Conservation (phyloP, 495 filamentous ascomycete species). For the Trichocladium antarcticum region DNA sequence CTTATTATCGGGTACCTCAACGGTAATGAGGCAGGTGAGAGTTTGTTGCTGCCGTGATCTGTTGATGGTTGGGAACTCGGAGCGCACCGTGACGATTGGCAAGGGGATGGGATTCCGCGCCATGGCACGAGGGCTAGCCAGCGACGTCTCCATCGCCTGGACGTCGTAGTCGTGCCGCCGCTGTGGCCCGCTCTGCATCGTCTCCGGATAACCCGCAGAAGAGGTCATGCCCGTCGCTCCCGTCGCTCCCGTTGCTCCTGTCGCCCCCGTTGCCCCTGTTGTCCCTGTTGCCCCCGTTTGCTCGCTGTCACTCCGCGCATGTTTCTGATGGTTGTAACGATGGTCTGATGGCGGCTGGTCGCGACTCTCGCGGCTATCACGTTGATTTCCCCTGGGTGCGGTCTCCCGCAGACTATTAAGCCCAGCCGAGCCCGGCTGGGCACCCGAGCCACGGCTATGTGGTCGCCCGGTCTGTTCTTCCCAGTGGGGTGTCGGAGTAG, state of each 20-base stretch:
- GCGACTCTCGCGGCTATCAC: conserved; percentile 43
- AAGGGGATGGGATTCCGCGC: conserved; percentile 86
- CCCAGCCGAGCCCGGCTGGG: conserved; percentile 24
- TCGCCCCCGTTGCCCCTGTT: too few species aligned
- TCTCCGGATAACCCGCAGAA: conserved; percentile 66
- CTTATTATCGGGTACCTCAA: conserved; percentile 88
- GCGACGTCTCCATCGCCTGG: conserved; percentile 85
- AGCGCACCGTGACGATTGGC: conserved; percentile 82
- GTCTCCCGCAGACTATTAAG: conserved; percentile 13
- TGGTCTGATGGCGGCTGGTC: conserved; percentile 49
- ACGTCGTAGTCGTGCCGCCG: conserved; percentile 90
- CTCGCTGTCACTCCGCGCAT: conserved; percentile 60
- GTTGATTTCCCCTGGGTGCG: conserved; percentile 27
- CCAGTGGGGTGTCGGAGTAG: conserved; percentile 39
- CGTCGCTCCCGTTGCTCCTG: too few species aligned
- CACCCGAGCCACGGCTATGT: conserved; percentile 39
- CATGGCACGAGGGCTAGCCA: conserved; percentile 60
- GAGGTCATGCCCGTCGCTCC: conserved; percentile 57
- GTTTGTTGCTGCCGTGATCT: conserved; percentile 90
- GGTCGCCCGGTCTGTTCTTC: conserved; percentile 40
- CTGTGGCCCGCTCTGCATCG: conserved; percentile 43
- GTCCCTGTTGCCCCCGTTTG: too few species aligned
- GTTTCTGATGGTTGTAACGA: conserved; percentile 52
- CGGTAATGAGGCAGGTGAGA: conserved; percentile 84
- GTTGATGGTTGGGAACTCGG: conserved; percentile 91